Base-by-base conservation (phyloP, 108 stramenopile species). In the Schizochytrium sp. region DNA sequence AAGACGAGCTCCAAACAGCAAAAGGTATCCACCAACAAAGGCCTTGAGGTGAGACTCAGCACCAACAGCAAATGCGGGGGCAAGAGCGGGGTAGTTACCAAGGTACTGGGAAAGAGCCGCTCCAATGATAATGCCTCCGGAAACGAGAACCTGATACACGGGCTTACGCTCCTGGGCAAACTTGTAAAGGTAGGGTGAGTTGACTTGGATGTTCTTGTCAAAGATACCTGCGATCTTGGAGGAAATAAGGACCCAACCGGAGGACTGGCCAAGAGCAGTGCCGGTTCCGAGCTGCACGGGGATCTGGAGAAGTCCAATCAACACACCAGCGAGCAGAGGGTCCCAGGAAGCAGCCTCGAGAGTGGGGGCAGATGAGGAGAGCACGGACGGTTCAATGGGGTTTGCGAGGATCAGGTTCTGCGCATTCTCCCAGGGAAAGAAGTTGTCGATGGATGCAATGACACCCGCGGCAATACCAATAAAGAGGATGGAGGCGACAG, bases 191-290 rank as follows among this genome's bases (percentile, higher is more conserved):
- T 69, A 19, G 3, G 88, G 13, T 40, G 28, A 7, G 46, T 69
- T 42, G 19, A 49, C 53, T 46, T 69, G 17, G 1, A 61, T 4
- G 88, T 49, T 42, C 3, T 5, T n/a, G 50, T 49, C 61, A 2
- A 49, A 49, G 61, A 41, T 2, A 15, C 12, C 3, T 0, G 60
- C 42, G 5, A 49, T n/a, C 41, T 19, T 19, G 2, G 17, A 17
- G 45, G 88, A 42, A 13, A 61, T 5, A 61, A 28, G 17, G 47
- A 72, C 88, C 57, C 60, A 61, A 47, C 38, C 28, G 1, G 88
- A 88, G 61, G 88, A 83, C 76, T 83, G 76, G 12, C 88, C 88
- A 2, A 88, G 88, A 42, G 61, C 46, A 7, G 56, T 72, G 60
- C 61, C 57, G 0, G 60, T 44, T 28, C 47, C 17, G 64, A 88